These are phyloP conservation scores for Neurospora africana DNA, from an alignment of 495 filamentous ascomycete species.

Conservation along the genomic window DNA sequence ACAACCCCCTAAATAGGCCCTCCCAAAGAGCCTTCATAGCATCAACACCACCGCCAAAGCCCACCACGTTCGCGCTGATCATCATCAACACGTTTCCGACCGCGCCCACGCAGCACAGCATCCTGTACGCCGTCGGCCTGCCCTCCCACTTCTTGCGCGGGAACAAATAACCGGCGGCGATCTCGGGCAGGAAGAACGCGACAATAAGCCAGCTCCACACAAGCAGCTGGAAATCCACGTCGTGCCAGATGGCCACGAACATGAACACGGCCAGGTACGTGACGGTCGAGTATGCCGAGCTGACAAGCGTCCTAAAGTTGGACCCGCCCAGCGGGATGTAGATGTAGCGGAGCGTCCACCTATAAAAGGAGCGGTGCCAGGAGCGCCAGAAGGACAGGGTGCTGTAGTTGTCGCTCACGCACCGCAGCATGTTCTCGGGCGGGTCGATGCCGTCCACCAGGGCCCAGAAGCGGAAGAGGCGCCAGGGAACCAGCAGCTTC, in stretches of 20 bases:
- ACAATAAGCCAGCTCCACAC: conserved; percentile 97
- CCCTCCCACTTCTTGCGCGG: conserved; percentile 58
- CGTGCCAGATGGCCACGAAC: conserved; percentile 97
- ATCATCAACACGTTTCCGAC: conserved; percentile 88
- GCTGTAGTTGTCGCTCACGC: conserved; percentile 90
- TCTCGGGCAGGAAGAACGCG: conserved; percentile 84
- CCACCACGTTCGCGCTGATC: conserved; percentile 90
- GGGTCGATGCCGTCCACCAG: conserved; percentile 85
- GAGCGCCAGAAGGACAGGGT: conserved; percentile 88
- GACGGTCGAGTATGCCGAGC: conserved; percentile 38
- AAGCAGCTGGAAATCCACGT: conserved; percentile 84
- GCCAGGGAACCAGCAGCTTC: conserved; percentile 92
- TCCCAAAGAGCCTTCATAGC: conserved; percentile 66
- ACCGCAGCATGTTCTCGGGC: conserved; percentile 96
- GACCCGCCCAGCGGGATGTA: conserved; percentile 84
- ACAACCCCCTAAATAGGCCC: conserved; percentile 63
- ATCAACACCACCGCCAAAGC: conserved; percentile 86
- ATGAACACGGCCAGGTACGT: conserved; percentile 87
- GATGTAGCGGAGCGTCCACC: conserved; percentile 89
- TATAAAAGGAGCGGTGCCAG: conserved; percentile 92
- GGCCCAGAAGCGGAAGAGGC: conserved; percentile 93
- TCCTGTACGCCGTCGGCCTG: conserved; percentile 58
- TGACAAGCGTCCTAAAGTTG: conserved; percentile 25
- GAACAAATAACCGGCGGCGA: conserved; percentile 60
- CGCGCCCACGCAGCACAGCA: conserved; percentile 74